These are phyloP conservation scores for Globisporangium megalacanthum DNA, from an alignment of 352 stramenopile species.

Conservation along the genomic window DNA sequence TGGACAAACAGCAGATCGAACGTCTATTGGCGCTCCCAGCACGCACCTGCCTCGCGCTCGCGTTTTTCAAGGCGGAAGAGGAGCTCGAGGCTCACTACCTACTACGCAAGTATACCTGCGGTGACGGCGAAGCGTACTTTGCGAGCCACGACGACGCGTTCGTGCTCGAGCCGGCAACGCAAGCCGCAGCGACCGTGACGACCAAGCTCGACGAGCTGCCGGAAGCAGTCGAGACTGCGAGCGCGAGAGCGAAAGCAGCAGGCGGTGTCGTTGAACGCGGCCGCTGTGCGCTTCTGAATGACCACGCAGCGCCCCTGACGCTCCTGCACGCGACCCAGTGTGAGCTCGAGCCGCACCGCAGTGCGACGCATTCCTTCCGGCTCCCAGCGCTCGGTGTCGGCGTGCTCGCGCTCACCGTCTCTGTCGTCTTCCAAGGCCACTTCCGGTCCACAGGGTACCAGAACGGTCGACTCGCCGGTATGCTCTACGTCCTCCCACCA, in stretches of 20 bases:
- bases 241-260: constrained; percentile 6
- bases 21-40: constrained; percentile 47
- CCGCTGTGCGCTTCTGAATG: constrained; percentile 27
- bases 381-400: constrained; percentile 30
- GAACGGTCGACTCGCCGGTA: constrained; percentile 63
- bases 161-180: constrained; percentile 2
- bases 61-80: constrained; percentile 55
- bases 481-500: constrained; percentile 62
- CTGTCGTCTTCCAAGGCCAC: constrained; percentile 67
- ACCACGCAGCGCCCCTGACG: constrained; percentile 19
- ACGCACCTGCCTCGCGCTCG: constrained; percentile 60
- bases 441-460: constrained; percentile 71
- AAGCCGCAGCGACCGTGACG: constrained; percentile 8
- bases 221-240: constrained; percentile 20
- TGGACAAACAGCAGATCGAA: constrained; percentile 43
- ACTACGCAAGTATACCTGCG: constrained; percentile 66
- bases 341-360: constrained; percentile 60
- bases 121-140: constrained; percentile 61
- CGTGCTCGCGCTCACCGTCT: constrained; percentile 49
- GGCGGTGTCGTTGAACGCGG: constrained; percentile 16
- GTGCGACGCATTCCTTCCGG: constrained; percentile 55
- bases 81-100: constrained; percentile 56
- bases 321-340: constrained; percentile 36
- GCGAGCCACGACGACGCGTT: constrained; percentile 39
- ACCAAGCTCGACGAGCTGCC: constrained; percentile 32